These are phyloP conservation scores for Beauveria caledonica DNA, from an alignment of 2,329 filamentous ascomycete species.

Conservation along the genomic window DNA sequence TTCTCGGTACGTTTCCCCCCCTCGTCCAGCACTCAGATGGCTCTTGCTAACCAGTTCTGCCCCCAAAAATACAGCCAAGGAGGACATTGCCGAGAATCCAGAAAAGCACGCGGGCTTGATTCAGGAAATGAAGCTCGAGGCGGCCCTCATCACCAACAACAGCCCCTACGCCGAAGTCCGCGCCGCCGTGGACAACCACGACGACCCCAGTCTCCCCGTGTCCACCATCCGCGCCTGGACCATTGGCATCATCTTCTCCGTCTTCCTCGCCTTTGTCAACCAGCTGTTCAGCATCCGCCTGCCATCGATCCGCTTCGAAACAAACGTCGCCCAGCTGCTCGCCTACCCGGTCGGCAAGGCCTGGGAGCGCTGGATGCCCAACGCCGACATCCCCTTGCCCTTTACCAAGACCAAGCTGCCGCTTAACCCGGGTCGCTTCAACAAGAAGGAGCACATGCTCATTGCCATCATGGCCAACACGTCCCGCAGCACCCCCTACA, in stretches of 20 bases:
- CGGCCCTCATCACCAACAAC: constrained; percentile 24
- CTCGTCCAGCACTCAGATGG: not conserved
- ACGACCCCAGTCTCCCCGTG: constrained; percentile 26
- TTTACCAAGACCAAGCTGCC: constrained; percentile 25
- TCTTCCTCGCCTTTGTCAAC: constrained; percentile 25
- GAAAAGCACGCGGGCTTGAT: constrained; percentile 23
- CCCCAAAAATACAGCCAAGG: constrained; percentile 8
- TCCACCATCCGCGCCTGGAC: constrained; percentile 30
- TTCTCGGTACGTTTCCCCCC: constrained; percentile 21
- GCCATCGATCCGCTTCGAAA: constrained; percentile 28
- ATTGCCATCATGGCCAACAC: constrained; percentile 46
- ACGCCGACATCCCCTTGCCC: constrained; percentile 16
- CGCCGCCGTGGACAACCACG: constrained; percentile 32
- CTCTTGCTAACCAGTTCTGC: not conserved
- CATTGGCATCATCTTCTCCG: constrained; percentile 26
- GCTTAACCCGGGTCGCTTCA: constrained; percentile 40
- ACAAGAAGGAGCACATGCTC: constrained; percentile 43
- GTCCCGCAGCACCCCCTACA: constrained; percentile 32
- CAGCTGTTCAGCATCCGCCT: constrained; percentile 30
- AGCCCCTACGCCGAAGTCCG: constrained; percentile 29
- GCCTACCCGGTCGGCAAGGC: constrained; percentile 28
- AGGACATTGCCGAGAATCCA: constrained; percentile 18
- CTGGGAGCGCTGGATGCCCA: constrained; percentile 27
- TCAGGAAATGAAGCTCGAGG: constrained; percentile 27
- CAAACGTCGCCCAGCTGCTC: constrained; percentile 30